A percentile compares a stretch with the other conserved stretches of the same genome.
These are phyloP conservation scores for Fusarium avenaceum DNA, from an alignment of 2,329 filamentous ascomycete genomes.

Conservation along the genomic window DNA sequence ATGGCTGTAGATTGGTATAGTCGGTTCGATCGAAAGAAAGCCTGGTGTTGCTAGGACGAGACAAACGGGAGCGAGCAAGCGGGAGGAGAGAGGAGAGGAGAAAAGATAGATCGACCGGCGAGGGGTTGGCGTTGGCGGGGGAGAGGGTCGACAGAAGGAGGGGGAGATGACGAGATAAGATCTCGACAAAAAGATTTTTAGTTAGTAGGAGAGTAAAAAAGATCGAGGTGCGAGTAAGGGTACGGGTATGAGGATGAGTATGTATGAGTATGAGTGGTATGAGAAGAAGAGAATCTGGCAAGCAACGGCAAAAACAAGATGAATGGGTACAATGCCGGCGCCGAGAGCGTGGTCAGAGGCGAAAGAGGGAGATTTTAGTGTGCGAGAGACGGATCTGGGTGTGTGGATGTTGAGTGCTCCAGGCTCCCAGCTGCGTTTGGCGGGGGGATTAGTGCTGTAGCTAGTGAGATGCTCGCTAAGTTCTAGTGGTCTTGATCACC, in stretches of 20 bases:
- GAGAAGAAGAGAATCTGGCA: constrained; percentile 21
- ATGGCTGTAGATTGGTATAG: constrained; percentile 64
- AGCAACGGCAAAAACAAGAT: constrained; percentile 22
- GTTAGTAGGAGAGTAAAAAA: not conserved
- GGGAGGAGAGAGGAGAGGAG: constrained; percentile 33
- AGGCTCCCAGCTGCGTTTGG: constrained; percentile 10
- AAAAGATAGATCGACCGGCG: constrained; percentile 39
- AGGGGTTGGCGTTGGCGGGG: constrained; percentile 32
- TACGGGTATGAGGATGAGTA: constrained; percentile 9
- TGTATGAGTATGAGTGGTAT: constrained; percentile 18
- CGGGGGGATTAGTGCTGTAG: constrained; percentile 13
- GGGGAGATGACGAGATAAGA: constrained; percentile 30
- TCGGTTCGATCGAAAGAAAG: constrained; percentile 48
- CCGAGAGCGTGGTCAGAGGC: constrained; percentile 38
- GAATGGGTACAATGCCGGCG: constrained; percentile 40
- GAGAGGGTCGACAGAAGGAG: constrained; percentile 28
- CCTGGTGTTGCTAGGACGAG: constrained; percentile 43
- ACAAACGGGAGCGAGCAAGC: constrained; percentile 30
- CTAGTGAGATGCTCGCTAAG: constrained; percentile 8
- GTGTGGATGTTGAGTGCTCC: constrained; percentile 13
- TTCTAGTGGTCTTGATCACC: constrained; percentile 19
- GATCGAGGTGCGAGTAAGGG: no score
- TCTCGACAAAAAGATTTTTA: constrained; percentile 26
- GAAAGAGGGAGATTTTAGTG: constrained; percentile 34
- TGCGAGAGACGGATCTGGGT: constrained; percentile 18